Evolutionary conservation across 805 yeast genomes (phyloP), one percentile per base, ranked within the genome.

Genomic region (Yarrowia deformans): DNA sequence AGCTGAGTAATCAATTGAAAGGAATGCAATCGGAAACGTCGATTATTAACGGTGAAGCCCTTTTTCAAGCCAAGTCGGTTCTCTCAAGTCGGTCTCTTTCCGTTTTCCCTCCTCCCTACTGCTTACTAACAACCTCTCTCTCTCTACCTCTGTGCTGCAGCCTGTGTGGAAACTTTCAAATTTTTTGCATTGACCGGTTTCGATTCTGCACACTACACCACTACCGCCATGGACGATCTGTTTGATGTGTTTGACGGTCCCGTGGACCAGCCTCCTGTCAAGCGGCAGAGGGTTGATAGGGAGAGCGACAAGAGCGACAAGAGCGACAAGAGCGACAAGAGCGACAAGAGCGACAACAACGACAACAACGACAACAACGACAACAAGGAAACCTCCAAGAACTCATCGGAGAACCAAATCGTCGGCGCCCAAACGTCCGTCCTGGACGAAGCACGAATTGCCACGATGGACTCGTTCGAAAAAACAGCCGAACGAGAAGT

Each of bases 401-500:
- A 42, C 18, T 42, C 29, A 2, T 23, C 46, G 8, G 52, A 39
- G 1, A 1, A 12, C 46, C 23, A 48, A n/a, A 48, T 63, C 37
- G n/a, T 60, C 3, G 63, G 63, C 16, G 63, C 63, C 3, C 48
- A 40, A 13, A 8, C 63, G 3, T 16, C 63, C 0, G 61, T 55
- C 6, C 48, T 40, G 6, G 63, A 56, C 7, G 67, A 60, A 14
- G 19, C 67, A 1, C 40, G 54, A 34, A 34, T 60, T 16, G 54
- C 45, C 37, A 63, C 68, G 7, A 29, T 63, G 37, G 97, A 93
- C 78, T 83, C 91, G 6, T 86, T 93, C 64, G 97, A 92, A 76
- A 90, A 90, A 71, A 97, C 92, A 78, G 95, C 97, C 0, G 88
- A 91, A 3, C 83, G 97, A 78, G 96, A 92, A 78, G 96, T 93